Conservation (phyloP, 139 green algal genomes). For the Raphidocelis subcapitata region DNA sequence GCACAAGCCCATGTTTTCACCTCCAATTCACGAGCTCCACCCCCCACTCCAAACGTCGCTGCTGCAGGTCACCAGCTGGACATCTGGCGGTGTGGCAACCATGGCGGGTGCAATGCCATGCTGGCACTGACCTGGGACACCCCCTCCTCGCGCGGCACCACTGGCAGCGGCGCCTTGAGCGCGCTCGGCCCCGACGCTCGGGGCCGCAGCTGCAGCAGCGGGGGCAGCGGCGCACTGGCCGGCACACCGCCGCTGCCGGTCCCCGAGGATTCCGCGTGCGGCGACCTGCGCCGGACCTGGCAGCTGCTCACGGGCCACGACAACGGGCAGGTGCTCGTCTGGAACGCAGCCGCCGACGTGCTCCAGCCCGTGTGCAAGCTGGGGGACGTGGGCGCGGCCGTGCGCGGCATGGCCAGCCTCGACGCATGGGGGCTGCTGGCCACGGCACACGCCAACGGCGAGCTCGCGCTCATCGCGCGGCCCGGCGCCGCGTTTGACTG, state of each 20-base stretch:
- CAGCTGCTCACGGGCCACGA: slow-evolving; percentile 50
- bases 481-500: slow-evolving; percentile 26
- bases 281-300: slow-evolving; percentile 27
- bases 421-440: slow-evolving; percentile 30
- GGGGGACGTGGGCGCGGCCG: slow-evolving; percentile 22
- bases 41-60: too few relatives aligned
- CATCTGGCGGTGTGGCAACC: slow-evolving; percentile 24
- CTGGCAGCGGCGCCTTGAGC: too few relatives aligned
- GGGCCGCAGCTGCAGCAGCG: too few relatives aligned
- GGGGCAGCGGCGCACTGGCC: neutral
- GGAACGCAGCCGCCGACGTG: slow-evolving; percentile 16
- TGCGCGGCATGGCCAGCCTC: slow-evolving; percentile 33
- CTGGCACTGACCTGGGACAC: neutral
- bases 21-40: too few relatives aligned
- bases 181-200: too few relatives aligned
- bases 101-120: slow-evolving; percentile 38
- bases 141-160: neutral
- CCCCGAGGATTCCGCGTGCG: slow-evolving; percentile 16
- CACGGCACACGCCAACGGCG: slow-evolving; percentile 41
- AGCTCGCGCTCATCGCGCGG: slow-evolving; percentile 38
- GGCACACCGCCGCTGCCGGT: neutral
- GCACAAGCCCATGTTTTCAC: too few relatives aligned
- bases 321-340: slow-evolving; percentile 55
- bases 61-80: slow-evolving; percentile 39
- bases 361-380: slow-evolving; percentile 40